A percentile compares a stretch with the other conserved stretches of the same genome.
Evolutionary conservation across 2,329 filamentous ascomycete species (phyloP).

Genomic region (Botryosphaeria dothidea): DNA sequence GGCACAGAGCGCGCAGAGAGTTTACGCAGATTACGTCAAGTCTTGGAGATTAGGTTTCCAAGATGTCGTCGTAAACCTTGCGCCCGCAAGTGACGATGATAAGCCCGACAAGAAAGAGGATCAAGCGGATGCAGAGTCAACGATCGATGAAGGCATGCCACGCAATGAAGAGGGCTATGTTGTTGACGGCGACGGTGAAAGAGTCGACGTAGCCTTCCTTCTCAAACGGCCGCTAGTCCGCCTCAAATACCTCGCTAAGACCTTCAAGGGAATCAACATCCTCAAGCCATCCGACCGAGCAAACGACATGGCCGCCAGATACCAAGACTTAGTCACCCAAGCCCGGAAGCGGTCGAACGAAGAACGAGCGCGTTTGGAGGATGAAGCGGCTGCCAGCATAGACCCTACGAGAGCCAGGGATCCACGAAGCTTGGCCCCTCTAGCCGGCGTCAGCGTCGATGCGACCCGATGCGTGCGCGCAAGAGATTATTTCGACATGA

Average conservation of each 20-base stretch:
- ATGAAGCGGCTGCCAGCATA: slow-evolving; percentile 82
- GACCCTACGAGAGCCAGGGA: slow-evolving; percentile 81
- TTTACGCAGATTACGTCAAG: slow-evolving; percentile 83
- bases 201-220: slow-evolving; percentile 91
- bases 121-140: slow-evolving; percentile 44
- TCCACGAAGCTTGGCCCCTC: slow-evolving; percentile 71
- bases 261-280: slow-evolving; percentile 68
- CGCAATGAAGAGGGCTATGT: slow-evolving; percentile 63
- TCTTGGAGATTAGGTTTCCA: slow-evolving; percentile 94
- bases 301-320: slow-evolving; percentile 60
- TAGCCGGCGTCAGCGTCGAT: slow-evolving; percentile 72
- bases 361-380: slow-evolving; percentile 72
- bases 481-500: slow-evolving; percentile 85
- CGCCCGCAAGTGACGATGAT: slow-evolving; percentile 66
- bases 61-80: slow-evolving; percentile 90
- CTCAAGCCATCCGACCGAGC: slow-evolving; percentile 58
- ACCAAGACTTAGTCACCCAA: slow-evolving; percentile 73
- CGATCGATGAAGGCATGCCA: slow-evolving; percentile 57
- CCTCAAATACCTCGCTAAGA: slow-evolving; percentile 83
- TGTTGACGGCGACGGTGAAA: slow-evolving; percentile 74
- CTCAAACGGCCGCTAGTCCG: slow-evolving; percentile 86
- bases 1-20: slow-evolving; percentile 74
- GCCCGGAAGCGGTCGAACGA: slow-evolving; percentile 74
- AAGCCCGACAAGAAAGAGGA: slow-evolving; percentile 42
- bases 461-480: slow-evolving; percentile 80